phyloP scores from a whole-genome alignment of 1,139 yeast genomes.

The Zygosaccharomyces sapae region DNA sequence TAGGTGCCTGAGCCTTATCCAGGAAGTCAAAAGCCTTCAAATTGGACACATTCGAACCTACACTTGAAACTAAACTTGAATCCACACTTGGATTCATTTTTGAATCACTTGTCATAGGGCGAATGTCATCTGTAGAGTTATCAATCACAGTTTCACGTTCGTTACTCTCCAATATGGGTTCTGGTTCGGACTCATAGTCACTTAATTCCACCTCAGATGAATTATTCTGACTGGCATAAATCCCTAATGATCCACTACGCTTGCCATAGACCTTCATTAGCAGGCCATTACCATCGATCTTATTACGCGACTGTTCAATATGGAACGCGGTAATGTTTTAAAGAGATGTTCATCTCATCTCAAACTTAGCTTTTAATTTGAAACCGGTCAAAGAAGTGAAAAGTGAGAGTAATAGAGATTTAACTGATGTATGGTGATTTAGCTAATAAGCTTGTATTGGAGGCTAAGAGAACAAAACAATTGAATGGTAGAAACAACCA shows the following conservation, averaged over 20 bases:
- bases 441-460: constrained; percentile 75
- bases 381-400: neutral
- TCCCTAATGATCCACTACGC: constrained; percentile 11
- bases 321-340: constrained; percentile 1
- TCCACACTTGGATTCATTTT: constrained; percentile 4
- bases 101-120: neutral
- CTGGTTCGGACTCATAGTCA: constrained; percentile 11
- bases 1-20: constrained; percentile 12
- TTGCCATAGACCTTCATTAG: constrained; percentile 21
- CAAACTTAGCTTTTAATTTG: neutral
- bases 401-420: constrained; percentile 2
- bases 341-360: constrained; percentile 1
- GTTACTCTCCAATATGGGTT: neutral
- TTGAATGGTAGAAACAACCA: constrained; percentile 38
- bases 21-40: constrained; percentile 24
- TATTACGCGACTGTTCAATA: neutral
- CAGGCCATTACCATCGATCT: constrained; percentile 1
- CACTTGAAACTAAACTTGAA: constrained; percentile 7
- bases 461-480: constrained; percentile 73
- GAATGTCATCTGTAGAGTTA: neutral
- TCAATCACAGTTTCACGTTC: neutral
- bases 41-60: constrained; percentile 2
- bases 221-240: constrained; percentile 4
- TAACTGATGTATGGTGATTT: constrained; percentile 77
- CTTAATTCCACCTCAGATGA: constrained; percentile 15